Evolutionary conservation across 31 red algal genomes (phyloP).

Genomic region (Endocladia muricata): DNA sequence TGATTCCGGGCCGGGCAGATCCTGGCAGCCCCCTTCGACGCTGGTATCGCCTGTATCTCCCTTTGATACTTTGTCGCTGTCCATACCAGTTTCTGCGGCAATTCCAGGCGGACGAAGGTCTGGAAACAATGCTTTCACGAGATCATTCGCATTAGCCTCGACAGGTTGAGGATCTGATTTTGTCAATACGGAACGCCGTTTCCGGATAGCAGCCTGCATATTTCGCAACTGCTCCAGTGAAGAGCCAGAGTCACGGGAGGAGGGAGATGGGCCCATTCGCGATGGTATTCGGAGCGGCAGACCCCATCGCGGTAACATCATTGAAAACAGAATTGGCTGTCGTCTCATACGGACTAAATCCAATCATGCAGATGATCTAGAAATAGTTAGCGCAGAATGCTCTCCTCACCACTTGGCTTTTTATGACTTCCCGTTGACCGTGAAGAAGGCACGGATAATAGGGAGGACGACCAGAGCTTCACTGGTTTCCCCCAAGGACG

Average conservation of each 20-base stretch:
- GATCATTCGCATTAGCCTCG: background rate
- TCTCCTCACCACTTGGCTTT: too few species aligned
- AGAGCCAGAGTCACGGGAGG: background rate
- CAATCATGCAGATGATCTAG: too few species aligned
- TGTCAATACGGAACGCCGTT: background rate
- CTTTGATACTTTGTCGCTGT: too few species aligned
- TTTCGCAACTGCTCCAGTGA: background rate
- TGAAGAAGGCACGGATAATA: too few species aligned
- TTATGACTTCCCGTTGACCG: too few species aligned
- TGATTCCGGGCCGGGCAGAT: background rate
- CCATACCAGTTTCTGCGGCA: background rate
- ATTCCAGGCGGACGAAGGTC: background rate
- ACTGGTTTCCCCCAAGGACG: too few species aligned
- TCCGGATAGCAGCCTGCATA: background rate
- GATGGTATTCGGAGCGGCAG: background rate
- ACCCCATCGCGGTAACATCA: background rate
- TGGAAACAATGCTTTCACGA: background rate
- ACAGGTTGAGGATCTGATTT: background rate
- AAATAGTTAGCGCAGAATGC: too few species aligned
- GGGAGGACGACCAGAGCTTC: too few species aligned
- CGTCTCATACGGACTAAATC: slow-evolving; percentile 4
- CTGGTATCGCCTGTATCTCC: too few species aligned
- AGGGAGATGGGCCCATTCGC: background rate
- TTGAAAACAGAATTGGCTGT: too few species aligned
- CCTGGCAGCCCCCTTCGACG: background rate